Evolutionary conservation across 495 filamentous ascomycete species (phyloP).

Genomic region (Hypoxylon trugodes): DNA sequence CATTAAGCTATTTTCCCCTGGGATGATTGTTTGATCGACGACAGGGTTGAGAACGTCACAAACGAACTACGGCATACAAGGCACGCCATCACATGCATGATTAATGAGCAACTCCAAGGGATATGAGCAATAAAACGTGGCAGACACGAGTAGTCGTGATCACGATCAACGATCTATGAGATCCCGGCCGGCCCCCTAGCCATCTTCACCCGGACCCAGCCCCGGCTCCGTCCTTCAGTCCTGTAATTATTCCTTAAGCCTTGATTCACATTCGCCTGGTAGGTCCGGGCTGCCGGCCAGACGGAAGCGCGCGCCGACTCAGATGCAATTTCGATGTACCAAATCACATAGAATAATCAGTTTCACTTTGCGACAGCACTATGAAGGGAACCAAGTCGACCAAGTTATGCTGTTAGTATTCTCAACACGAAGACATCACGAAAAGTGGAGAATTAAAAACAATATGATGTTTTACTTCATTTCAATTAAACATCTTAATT

Average conservation of each 20-base stretch:
- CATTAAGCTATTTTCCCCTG: conserved; percentile 9
- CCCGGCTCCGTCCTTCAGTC: too few relatives aligned
- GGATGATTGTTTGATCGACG: conserved; percentile 34
- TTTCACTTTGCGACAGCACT: too few relatives aligned
- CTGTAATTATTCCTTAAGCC: too few relatives aligned
- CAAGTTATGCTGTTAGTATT: too few relatives aligned
- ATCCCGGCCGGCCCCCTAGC: background rate
- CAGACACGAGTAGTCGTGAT: conserved; percentile 12
- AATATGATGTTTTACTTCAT: conserved; percentile 10
- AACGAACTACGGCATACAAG: background rate
- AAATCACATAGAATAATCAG: too few relatives aligned
- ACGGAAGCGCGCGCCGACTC: too few relatives aligned
- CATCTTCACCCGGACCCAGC: too few relatives aligned
- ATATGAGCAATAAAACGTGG: conserved; percentile 23
- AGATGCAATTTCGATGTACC: too few relatives aligned
- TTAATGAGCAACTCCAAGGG: background rate
- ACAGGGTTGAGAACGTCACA: conserved; percentile 1
- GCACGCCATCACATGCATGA: conserved; percentile 8
- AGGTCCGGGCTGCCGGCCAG: too few relatives aligned
- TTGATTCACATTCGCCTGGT: too few relatives aligned
- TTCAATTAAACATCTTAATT: conserved; percentile 37
- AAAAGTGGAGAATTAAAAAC: background rate
- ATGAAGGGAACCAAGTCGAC: too few relatives aligned
- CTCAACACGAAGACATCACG: background rate
- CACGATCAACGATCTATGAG: conserved; percentile 10